phyloP scores from a whole-genome alignment of 148 eudicot species.

The Diospyros lotus region DNA sequence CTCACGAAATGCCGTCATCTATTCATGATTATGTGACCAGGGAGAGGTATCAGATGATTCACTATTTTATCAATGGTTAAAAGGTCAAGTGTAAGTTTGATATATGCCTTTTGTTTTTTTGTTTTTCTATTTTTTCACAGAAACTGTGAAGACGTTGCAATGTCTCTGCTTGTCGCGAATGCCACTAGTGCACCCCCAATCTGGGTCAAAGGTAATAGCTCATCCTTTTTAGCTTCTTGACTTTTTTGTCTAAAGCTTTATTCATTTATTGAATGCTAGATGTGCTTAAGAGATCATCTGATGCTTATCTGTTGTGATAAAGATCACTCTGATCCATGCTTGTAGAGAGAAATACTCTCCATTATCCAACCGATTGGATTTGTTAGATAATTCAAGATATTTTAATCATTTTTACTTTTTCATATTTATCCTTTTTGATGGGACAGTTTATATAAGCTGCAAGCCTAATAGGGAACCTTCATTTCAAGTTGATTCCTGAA shows the following conservation, averaged over 20 bases:
- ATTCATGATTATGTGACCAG: slow-evolving; percentile 53
- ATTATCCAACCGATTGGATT: too few relatives aligned
- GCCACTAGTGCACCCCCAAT: slow-evolving; percentile 62
- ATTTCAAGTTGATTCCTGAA: too few relatives aligned
- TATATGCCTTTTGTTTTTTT: neutral
- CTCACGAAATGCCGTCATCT: slow-evolving; percentile 53
- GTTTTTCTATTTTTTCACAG: slow-evolving; percentile 22
- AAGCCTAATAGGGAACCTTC: too few relatives aligned
- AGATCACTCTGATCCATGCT: too few relatives aligned
- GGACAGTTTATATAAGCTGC: too few relatives aligned
- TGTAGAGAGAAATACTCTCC: too few relatives aligned
- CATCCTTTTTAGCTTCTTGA: neutral
- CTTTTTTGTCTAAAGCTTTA: neutral
- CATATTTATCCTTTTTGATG: too few relatives aligned
- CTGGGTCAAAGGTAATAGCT: slow-evolving; percentile 68
- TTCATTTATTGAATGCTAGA: neutral
- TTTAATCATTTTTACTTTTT: too few relatives aligned
- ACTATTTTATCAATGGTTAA: neutral
- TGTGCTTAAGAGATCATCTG: too few relatives aligned
- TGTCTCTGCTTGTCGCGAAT: slow-evolving; percentile 77
- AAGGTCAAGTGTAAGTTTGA: neutral
- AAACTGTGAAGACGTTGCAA: slow-evolving; percentile 79
- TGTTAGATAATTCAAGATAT: too few relatives aligned
- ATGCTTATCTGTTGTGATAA: too few relatives aligned
- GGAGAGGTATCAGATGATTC: slow-evolving; percentile 37